Base-by-base conservation (phyloP, 805 yeast species). In the Teunomyces aglyptinius region DNA sequence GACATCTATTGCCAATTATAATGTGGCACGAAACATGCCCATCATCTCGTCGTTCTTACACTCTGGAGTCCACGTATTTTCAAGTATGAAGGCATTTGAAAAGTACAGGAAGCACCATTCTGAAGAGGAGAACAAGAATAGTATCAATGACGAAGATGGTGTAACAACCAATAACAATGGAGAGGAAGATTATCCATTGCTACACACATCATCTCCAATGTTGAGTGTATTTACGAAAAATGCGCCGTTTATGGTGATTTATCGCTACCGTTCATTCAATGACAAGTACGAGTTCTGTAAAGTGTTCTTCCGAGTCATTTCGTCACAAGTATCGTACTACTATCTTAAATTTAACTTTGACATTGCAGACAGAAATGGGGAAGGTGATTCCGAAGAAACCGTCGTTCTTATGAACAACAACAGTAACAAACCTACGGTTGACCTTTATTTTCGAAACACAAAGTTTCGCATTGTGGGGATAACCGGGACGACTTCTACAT, bases 401-500 rank as follows among this genome's bases (percentile, higher is more conserved):
- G 45, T 63, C 41, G 47, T 63, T 4, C 45, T 67, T 4, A 45
- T 58, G 46, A 61, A 60, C 46, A 62, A 61, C 44, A 64, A 66
- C 45, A 66, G 67, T 19, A 49, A 59, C 28, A 57, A 55, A 26
- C 69, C 71, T 1, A 61, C 59, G 16, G 63, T 61, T 4, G 72
- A 67, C 40, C 54, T 63, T 24, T 40, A 49, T 10, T 61, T 56
- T 54, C 57, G 57, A 34, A 53, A 49, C 31, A 61, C 71, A 13
- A 65, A 65, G 44, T 48, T 67, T 24, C 58, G 72, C 13, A 49
- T 65, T 7, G 44, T 55, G 39, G 71, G 72, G 2, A 63, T 65
- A 1, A 58, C 71, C 15, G 69, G 69, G 0, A 62, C 64, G 3
- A 54, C 68, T 5, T 65, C 71, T 19, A 65, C 71, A 2, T 67